phyloP scores from a whole-genome alignment of 805 yeast species.

The Pichia scutulata region DNA sequence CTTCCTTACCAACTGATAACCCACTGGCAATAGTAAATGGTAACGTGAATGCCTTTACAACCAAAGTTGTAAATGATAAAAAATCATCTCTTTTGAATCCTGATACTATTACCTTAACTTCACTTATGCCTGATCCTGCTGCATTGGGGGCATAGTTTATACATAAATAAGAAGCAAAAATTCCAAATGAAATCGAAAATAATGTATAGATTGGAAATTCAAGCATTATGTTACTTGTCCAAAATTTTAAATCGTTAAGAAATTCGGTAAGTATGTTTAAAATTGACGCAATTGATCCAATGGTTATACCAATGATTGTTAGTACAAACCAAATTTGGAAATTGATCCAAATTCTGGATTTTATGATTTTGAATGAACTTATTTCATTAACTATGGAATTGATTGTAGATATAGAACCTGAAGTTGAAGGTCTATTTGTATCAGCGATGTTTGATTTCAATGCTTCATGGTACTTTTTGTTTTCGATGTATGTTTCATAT shows the following conservation, averaged over 20 bases:
- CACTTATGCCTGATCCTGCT: constrained; percentile 96
- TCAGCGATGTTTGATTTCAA: constrained; percentile 7
- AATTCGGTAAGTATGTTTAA: constrained; percentile 80
- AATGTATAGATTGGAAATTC: constrained; percentile 53
- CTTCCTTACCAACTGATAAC: constrained; percentile 91
- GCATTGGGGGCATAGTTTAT: constrained; percentile 75
- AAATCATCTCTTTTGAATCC: constrained; percentile 81
- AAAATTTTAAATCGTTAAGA: constrained; percentile 66
- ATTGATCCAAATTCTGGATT: constrained; percentile 18
- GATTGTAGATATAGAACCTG: constrained; percentile 11
- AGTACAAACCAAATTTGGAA: constrained; percentile 66
- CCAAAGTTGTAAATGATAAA: constrained; percentile 61
- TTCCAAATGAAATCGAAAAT: constrained; percentile 55
- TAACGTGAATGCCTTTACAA: constrained; percentile 69
- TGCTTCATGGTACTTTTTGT: constrained; percentile 25
- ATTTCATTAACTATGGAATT: constrained; percentile 10
- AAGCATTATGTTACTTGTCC: constrained; percentile 41
- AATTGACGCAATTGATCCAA: constrained; percentile 79
- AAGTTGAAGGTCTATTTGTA: constrained; percentile 8
- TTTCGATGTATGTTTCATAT: constrained; percentile 48
- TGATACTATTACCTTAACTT: constrained; percentile 87
- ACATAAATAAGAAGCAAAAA: constrained; percentile 61
- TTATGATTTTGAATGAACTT: constrained; percentile 6
- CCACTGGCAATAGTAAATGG: constrained; percentile 94
- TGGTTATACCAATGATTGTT: constrained; percentile 62